These are phyloP conservation scores for Argentina anserina DNA, from an alignment of 306 rosid species.

Conservation along the genomic window DNA sequence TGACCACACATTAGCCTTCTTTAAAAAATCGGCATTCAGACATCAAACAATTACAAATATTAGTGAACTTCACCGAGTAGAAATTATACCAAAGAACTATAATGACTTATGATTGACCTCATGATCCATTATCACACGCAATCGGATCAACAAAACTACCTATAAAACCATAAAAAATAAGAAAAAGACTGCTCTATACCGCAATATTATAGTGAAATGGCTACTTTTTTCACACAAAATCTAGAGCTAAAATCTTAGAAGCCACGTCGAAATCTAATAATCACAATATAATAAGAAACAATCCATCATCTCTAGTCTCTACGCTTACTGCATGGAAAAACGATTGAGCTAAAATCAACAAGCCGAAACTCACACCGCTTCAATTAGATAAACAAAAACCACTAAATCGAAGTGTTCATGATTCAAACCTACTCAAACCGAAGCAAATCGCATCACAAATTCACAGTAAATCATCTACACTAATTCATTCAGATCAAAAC, in stretches of 20 bases:
- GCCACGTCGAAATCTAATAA: neutral
- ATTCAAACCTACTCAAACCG: neutral
- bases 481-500: neutral
- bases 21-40: neutral
- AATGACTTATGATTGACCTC: neutral
- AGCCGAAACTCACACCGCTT: neutral
- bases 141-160: neutral
- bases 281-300: neutral
- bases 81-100: neutral
- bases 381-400: neutral
- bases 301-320: neutral
- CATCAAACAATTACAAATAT: neutral
- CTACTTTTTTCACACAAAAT: neutral
- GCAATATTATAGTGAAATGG: neutral
- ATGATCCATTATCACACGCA: neutral
- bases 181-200: neutral
- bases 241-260: neutral
- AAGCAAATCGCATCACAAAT: constrained; percentile 9
- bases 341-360: neutral
- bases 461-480: neutral
- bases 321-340: neutral
- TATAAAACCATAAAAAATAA: neutral
- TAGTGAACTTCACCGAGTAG: constrained; percentile 10
- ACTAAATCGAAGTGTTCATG: neutral
- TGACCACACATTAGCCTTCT: neutral